Base-by-base conservation (phyloP, 768 basidiomycete species). In the Tricholoma bakamatsutake region DNA sequence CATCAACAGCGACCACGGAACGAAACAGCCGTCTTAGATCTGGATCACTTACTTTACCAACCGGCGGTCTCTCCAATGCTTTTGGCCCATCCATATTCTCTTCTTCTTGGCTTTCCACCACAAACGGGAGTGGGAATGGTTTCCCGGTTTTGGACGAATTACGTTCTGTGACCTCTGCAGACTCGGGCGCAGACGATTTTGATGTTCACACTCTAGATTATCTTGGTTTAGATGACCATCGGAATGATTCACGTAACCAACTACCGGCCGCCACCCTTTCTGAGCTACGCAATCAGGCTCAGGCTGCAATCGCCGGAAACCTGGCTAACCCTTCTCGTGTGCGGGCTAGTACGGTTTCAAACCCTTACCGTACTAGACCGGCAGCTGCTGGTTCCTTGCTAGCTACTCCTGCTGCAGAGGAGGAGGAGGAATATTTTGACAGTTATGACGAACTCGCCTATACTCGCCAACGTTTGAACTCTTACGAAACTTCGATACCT, bases 181-280 rank as follows among this genome's bases (percentile, higher is more conserved):
- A 91, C 67, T 87, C 87, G 17, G 81, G 77, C n/a, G 77, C 81
- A 21, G 95, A 97, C 53, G 88, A 93, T 50, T 90, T 92, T 68
- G 90, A 93, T 63, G 90, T 94, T 45, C 92, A 93, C 66, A 98
- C 96, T 27, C 81, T 98, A 58, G 95, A 97, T 71, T 98, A 98
- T 70, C 88, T 98, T 50, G 96, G 96, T 43, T 79, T 98, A 63
- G 96, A 94, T 63, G 95, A 78, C 58, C 76, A 81, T 27, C 45
- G 45, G 4, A 48, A 30, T 24, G 46, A 48, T 30, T 30, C 46
- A 11, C 46, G 46, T 7, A 30, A 48, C 52, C 83, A 82, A 50
- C 83, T 88, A n/a, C 86, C 86, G 2, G 90, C 92, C 5, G 93
- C 92, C 10, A 93, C 92, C 37, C 85, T 95, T 58, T 83, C 90